Evolutionary conservation across 108 stramenopile genomes (phyloP).

Genomic region (Conticribra weissflogii): DNA sequence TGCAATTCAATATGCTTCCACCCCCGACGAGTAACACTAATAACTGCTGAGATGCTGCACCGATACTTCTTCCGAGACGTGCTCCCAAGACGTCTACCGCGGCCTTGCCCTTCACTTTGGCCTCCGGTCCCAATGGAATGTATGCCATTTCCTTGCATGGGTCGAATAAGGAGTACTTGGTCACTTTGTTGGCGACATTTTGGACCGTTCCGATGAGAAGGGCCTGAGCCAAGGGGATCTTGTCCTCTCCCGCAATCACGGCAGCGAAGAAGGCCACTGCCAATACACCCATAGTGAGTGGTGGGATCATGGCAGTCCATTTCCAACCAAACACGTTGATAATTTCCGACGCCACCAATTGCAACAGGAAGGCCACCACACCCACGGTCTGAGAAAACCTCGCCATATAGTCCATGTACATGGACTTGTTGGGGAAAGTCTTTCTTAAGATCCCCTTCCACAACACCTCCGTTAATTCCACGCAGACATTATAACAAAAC

Average conservation of each 20-base stretch:
- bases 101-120: conserved; percentile 53
- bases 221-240: conserved; percentile 46
- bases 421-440: conserved; percentile 39
- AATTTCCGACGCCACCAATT: conserved; percentile 50
- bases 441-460: conserved; percentile 52
- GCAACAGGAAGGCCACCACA: conserved; percentile 42
- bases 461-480: conserved; percentile 54
- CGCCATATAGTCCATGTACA: conserved; percentile 56
- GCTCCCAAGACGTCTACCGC: conserved; percentile 53
- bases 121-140: conserved; percentile 52
- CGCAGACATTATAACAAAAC: conserved; percentile 54
- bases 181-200: conserved; percentile 55
- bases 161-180: conserved; percentile 54
- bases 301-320: conserved; percentile 49
- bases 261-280: conserved; percentile 45
- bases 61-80: conserved; percentile 50
- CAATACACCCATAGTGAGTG: conserved; percentile 45
- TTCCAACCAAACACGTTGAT: conserved; percentile 51
- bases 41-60: conserved; percentile 48
- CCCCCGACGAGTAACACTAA: conserved; percentile 44
- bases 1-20: conserved; percentile 52
- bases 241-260: conserved; percentile 28
- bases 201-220: conserved; percentile 51
- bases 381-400: conserved; percentile 55
- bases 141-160: conserved; percentile 59